These are phyloP conservation scores for Pleurozium schreberi DNA, from an alignment of 225 moss, liverwort and hornwort species.

Conservation along the genomic window DNA sequence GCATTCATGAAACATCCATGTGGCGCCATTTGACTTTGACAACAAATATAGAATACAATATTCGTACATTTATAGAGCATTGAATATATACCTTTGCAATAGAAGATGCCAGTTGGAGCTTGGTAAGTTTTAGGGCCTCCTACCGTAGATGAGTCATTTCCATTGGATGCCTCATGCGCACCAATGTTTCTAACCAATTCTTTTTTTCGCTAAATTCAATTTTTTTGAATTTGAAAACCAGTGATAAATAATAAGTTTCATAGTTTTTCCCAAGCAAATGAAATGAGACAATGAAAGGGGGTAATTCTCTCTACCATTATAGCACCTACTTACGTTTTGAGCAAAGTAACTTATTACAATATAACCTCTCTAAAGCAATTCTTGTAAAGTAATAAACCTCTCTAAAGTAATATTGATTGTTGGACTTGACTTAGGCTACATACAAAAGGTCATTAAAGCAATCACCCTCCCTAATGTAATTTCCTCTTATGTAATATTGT, in stretches of 20 bases:
- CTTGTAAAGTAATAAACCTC: too few species aligned
- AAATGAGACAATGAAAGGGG: too few species aligned
- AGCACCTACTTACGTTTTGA: neutral
- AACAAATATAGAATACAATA: too few species aligned
- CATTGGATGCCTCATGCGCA: accelerated
- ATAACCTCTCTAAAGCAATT: too few species aligned
- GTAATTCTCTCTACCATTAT: too few species aligned
- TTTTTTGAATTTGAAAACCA: accelerated
- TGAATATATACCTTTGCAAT: neutral
- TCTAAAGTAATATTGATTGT: too few species aligned
- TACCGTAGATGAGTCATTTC: neutral
- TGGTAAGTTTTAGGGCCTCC: neutral
- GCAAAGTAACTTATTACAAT: too few species aligned
- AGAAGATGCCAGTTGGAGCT: accelerated
- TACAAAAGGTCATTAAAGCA: too few species aligned
- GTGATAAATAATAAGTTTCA: neutral
- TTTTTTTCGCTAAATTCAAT: neutral
- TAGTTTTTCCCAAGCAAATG: accelerated
- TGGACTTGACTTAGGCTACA: too few species aligned
- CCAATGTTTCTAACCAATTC: accelerated
- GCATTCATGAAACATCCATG: neutral
- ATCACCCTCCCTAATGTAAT: too few species aligned
- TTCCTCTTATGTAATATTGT: too few species aligned
- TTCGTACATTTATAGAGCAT: neutral
- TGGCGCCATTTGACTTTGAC: too few species aligned